Evolutionary conservation across 1,139 yeast genomes (phyloP), one percentile per base, ranked within the genome.

Genomic region (Petasospora fabianii): DNA sequence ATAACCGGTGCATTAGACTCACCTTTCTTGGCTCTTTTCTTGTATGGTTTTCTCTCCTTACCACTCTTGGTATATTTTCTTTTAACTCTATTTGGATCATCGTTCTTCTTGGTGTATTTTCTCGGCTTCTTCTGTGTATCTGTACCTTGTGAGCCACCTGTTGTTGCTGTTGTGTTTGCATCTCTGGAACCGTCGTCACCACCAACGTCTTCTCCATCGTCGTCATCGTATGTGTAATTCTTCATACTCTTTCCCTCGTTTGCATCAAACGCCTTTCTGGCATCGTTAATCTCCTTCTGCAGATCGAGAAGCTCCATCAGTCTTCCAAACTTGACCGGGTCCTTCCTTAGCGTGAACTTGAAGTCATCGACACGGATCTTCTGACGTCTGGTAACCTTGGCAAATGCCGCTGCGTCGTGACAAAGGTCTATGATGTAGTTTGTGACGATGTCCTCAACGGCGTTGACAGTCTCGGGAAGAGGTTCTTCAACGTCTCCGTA

Each of bases 341-440:
- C 97, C 49, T 81, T 77, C 32, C 96, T 68, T 42, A 90, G 65
- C 0, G 87, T 94, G 64, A 87, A 87, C 51, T 84, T 85, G 64
- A 90, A 79, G 59, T 90, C 97, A 46, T 87, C 96, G 38, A 88
- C 81, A 54, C 84, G 83, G 47, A 90, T 77, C 59, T 94, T 80
- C 39, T 76, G 76, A 34, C 95, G 70, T 32, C 81, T 80, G 15
- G 74, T 68, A 0, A 71, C 67, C 18, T 66, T 61, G 3, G 80
- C 75, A 40, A 71, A 72, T 12, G 75, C 65, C 3, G 77, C 66
- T 0, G 84, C 81, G 38, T 74, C 79, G 45, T 68, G 73, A 52
- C 84, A 80, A 46, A 87, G 68, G 53, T 84, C 90, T 5, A 80
- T 73, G 33, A 90, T 65, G 56, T 83, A 90, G 42, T 83, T 86